Evolutionary conservation across 371 early-diverging fungal genomes (phyloP).

Genomic region (Syncephalastrum sp.): DNA sequence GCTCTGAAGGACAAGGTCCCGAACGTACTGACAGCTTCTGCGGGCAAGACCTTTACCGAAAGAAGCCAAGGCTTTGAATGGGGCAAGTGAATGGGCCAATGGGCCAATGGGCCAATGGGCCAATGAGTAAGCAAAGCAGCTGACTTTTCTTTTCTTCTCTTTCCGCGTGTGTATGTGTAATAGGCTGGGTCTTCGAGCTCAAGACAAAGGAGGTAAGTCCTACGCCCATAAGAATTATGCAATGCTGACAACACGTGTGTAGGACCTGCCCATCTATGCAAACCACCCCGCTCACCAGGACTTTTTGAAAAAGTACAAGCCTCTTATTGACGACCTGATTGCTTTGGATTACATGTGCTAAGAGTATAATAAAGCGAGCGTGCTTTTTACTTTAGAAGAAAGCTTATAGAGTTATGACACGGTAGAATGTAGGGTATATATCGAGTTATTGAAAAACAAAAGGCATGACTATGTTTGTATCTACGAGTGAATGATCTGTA

Average conservation of each 20-base stretch:
- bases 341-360: conserved; percentile 40
- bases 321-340: conserved; percentile 37
- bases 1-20: conserved; percentile 41
- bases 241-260: neutral
- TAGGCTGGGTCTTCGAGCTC: conserved; percentile 50
- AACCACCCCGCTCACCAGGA: conserved; percentile 32
- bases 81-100: conserved; percentile 19
- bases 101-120: neutral
- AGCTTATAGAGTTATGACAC: too few relatives aligned
- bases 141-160: neutral
- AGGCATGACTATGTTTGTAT: too few relatives aligned
- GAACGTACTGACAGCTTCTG: conserved; percentile 26
- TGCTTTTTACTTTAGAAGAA: too few relatives aligned
- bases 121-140: neutral
- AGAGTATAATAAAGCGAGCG: neutral
- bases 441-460: too few relatives aligned
- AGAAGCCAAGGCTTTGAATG: conserved; percentile 46
- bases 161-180: neutral
- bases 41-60: conserved; percentile 51
- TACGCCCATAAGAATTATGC: neutral
- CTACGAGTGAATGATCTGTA: too few relatives aligned
- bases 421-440: too few relatives aligned
- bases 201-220: conserved; percentile 37
- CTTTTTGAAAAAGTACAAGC: conserved; percentile 32
- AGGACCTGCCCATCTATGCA: conserved; percentile 37